A percentile compares a stretch with the other conserved stretches of the same genome.
phyloP scores from a whole-genome alignment of 805 yeast species.

The Candida sonorensis region DNA sequence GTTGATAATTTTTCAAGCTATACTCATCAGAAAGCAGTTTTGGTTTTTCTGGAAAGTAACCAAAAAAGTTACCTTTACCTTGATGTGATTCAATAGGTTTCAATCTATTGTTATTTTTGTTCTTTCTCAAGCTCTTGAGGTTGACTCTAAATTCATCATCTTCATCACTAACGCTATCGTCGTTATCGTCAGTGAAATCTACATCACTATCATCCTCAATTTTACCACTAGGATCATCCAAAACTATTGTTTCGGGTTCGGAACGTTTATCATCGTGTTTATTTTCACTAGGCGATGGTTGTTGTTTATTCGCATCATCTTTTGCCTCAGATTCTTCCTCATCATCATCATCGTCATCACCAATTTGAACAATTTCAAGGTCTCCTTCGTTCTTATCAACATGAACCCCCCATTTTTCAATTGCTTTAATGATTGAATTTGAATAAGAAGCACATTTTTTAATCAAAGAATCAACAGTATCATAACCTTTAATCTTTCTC shows the following conservation, averaged over 20 bases:
- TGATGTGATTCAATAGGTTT: not conserved
- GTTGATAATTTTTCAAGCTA: constrained; percentile 81
- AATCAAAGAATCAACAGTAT: constrained; percentile 90
- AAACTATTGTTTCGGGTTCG: constrained; percentile 9
- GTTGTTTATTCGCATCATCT: not conserved
- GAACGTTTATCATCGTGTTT: constrained; percentile 27
- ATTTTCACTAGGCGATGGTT: constrained; percentile 8
- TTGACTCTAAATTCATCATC: constrained; percentile 17
- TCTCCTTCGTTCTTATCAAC: constrained; percentile 60
- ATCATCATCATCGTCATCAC: constrained; percentile 30
- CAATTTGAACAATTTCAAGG: constrained; percentile 53
- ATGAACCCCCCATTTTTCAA: constrained; percentile 84
- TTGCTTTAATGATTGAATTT: constrained; percentile 57
- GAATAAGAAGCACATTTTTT: constrained; percentile 79
- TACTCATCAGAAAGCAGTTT: constrained; percentile 52
- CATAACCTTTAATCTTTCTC: constrained; percentile 74
- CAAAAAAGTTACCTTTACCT: constrained; percentile 9
- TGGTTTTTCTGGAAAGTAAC: constrained; percentile 69
- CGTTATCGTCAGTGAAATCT: constrained; percentile 1
- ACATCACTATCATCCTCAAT: not conserved
- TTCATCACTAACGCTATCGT: constrained; percentile 15
- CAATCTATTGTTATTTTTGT: constrained; percentile 22
- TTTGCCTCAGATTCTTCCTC: constrained; percentile 31
- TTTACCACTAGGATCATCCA: constrained; percentile 1
- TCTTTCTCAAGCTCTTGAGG: too few species aligned